Conservation (phyloP, 768 basidiomycete species). For the Russula abietina region DNA sequence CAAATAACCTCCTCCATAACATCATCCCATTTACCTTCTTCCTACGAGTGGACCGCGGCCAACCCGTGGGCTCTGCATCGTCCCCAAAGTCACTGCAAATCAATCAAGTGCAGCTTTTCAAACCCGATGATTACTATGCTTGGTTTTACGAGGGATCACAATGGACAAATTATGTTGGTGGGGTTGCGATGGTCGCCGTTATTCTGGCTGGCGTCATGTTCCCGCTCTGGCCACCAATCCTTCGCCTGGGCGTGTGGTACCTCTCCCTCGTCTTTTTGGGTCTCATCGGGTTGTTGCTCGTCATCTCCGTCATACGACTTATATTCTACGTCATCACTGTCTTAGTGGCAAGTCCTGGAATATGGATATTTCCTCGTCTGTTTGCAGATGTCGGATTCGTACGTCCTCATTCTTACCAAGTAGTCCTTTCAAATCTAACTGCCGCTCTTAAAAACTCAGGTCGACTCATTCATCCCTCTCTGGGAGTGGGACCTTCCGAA, state of each 20-base stretch:
- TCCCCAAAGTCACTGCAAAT: slow-evolving; percentile 79
- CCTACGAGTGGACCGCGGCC: slow-evolving; percentile 81
- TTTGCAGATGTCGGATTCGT: slow-evolving; percentile 99
- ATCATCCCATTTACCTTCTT: slow-evolving; percentile 85
- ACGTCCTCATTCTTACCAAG: slow-evolving; percentile 35
- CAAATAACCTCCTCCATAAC: slow-evolving; percentile 55
- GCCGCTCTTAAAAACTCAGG: slow-evolving; percentile 40
- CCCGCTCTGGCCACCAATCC: slow-evolving; percentile 92
- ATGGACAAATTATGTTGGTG: slow-evolving; percentile 88
- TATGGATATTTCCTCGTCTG: slow-evolving; percentile 98
- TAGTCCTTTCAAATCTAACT: not conserved
- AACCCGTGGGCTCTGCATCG: slow-evolving; percentile 52
- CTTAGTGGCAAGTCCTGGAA: slow-evolving; percentile 78
- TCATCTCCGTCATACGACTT: slow-evolving; percentile 79
- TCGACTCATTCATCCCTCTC: slow-evolving; percentile 93
- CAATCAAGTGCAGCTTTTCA: slow-evolving; percentile 74
- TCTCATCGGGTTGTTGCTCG: slow-evolving; percentile 87
- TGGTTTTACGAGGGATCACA: slow-evolving; percentile 98
- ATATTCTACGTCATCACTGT: slow-evolving; percentile 94
- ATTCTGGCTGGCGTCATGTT: slow-evolving; percentile 99
- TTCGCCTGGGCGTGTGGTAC: slow-evolving; percentile 95
- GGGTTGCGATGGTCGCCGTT: slow-evolving; percentile 82
- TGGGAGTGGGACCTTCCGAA: slow-evolving; percentile 94
- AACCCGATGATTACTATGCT: slow-evolving; percentile 79
- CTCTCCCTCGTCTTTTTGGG: slow-evolving; percentile 83